These are phyloP conservation scores for Asterella californica DNA, from an alignment of 225 moss, liverwort and hornwort genomes.

Conservation along the genomic window DNA sequence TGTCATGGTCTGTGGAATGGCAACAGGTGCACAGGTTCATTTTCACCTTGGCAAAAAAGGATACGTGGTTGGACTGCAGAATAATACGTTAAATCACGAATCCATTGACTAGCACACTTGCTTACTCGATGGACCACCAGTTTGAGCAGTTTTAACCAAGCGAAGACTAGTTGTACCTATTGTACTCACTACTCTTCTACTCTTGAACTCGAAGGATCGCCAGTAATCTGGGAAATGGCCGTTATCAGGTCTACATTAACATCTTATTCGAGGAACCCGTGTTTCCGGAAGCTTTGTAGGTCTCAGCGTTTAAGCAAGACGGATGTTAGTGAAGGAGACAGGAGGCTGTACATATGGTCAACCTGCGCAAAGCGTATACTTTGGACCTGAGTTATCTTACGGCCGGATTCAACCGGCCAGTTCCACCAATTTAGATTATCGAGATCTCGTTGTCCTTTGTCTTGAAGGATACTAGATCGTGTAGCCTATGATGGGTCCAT, in stretches of 20 bases:
- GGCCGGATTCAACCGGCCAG: too few relatives aligned
- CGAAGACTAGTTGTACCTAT: constrained; percentile 1
- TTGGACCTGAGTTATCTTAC: too few relatives aligned
- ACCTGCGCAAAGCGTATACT: too few relatives aligned
- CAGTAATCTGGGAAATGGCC: neutral
- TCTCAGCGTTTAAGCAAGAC: too few relatives aligned
- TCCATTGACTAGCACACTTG: neutral
- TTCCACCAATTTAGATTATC: too few relatives aligned
- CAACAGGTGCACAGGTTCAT: constrained; percentile 3
- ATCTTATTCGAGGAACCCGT: neutral
- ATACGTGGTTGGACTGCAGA: neutral
- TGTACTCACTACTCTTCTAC: neutral
- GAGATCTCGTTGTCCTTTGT: too few relatives aligned
- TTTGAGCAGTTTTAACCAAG: neutral
- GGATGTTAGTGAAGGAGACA: too few relatives aligned
- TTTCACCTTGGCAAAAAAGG: neutral
- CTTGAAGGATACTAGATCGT: too few relatives aligned
- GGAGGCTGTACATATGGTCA: too few relatives aligned
- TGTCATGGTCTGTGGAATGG: neutral
- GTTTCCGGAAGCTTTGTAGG: neutral
- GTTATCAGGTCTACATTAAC: neutral
- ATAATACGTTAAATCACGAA: neutral
- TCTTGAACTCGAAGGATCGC: neutral
- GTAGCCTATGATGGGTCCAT: too few relatives aligned
- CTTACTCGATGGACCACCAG: neutral